Conservation (phyloP, 1,139 yeast genomes). For the Kurtzmaniella natalensis region DNA sequence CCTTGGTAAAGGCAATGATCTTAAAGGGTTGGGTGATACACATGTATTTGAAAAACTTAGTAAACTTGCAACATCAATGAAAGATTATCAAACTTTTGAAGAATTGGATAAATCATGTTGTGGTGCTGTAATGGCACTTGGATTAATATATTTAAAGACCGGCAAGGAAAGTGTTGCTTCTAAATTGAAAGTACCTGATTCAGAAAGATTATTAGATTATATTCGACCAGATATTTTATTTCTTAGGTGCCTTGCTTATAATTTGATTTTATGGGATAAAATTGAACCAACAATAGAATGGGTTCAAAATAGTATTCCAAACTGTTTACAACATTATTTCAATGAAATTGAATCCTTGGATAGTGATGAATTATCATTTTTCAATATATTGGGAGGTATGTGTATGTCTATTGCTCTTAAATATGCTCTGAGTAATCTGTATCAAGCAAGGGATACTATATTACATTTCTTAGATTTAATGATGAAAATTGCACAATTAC, state of each 20-base stretch:
- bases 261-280: slow-evolving; percentile 75
- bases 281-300: slow-evolving; percentile 53
- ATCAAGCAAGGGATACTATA: slow-evolving; percentile 54
- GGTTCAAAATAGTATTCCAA: slow-evolving; percentile 58
- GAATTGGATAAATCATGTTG: slow-evolving; percentile 72
- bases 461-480: slow-evolving; percentile 59
- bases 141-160: slow-evolving; percentile 70
- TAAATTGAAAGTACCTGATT: slow-evolving; percentile 60
- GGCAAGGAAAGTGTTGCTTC: slow-evolving; percentile 56
- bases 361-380: slow-evolving; percentile 61
- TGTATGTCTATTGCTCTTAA: slow-evolving; percentile 72
- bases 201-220: slow-evolving; percentile 62
- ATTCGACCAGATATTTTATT: slow-evolving; percentile 77
- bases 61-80: slow-evolving; percentile 55
- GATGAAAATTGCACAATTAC: slow-evolving; percentile 47
- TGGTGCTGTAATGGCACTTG: slow-evolving; percentile 77
- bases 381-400: slow-evolving; percentile 70
- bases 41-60: slow-evolving; percentile 65
- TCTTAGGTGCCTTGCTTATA: slow-evolving; percentile 62
- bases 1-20: slow-evolving; percentile 68
- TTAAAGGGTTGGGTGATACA: slow-evolving; percentile 62
- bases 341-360: slow-evolving; percentile 30
- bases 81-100: slow-evolving; percentile 64
- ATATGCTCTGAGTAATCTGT: slow-evolving; percentile 68
- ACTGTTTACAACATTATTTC: slow-evolving; percentile 28